Base-by-base conservation (phyloP, 345 rosid species). In the Aquilaria yunnanensis region DNA sequence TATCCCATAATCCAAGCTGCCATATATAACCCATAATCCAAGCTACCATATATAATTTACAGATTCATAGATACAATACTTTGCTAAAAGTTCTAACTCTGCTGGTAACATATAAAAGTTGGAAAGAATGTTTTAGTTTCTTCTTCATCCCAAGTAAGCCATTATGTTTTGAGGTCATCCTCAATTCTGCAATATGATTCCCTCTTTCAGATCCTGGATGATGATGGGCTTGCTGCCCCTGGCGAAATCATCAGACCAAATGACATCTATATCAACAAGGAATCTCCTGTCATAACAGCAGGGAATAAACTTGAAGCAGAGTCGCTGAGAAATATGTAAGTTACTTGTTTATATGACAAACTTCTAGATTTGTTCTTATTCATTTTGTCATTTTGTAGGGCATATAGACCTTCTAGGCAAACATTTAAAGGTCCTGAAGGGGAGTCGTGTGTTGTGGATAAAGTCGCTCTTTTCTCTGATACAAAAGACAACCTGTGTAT, bases 171-270 rank as follows among this genome's bases (percentile, higher is more conserved):
- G 5, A 5, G 5, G 5, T 37, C 43, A 2, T 37, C 4, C 43
- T 37, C 43, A 9, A 5, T 37, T 37, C 8, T 37, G 43, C 7
- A 5, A 37, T 37, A 37, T 37, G 43, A 37, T 37, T 60, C 32
- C 30, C 45, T 62, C 47, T 34, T 71, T 33, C 70, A 92, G 98
- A 78, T 81, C 62, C 73, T 90, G 71, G 98, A 89, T 69, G 74
- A 84, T 60, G 98, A 92, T 62, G 98, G 98, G 64, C 62, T 92
- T 14, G 98, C 92, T 70, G 49, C 96, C 60, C 98, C 98, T 31
- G 98, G 97, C 48, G 93, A 93, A 82, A 84, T 86, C 67, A 87
- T 93, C 61, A 80, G 88, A 65, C 72, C 81, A 9, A 72, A 72
- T 68, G 96, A 93, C 73, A 50, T 85, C 47, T 82, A 80, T 52